Conservation (phyloP, 2,329 filamentous ascomycete genomes). For the Ophiobolus disseminans region DNA sequence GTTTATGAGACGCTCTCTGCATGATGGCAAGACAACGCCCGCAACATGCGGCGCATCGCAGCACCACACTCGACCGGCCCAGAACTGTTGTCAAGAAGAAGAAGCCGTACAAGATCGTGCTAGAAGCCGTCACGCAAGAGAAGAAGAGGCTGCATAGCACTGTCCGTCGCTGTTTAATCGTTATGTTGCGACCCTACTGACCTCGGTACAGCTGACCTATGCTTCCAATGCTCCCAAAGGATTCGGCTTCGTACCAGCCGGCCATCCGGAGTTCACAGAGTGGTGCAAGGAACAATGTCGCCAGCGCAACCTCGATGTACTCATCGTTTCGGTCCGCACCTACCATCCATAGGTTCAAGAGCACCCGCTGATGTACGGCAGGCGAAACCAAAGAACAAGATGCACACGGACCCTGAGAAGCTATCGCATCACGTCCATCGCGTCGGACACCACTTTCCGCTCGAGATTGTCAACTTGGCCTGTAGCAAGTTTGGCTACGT, state of each 20-base stretch:
- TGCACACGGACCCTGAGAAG: constrained; percentile 57
- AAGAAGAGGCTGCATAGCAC: constrained; percentile 65
- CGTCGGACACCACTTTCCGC: constrained; percentile 69
- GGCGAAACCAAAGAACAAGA: constrained; percentile 56
- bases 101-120: constrained; percentile 64
- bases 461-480: constrained; percentile 64
- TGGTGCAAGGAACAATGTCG: constrained; percentile 65
- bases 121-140: constrained; percentile 64
- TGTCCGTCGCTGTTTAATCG: constrained; percentile 43
- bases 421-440: constrained; percentile 67
- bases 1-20: constrained; percentile 19
- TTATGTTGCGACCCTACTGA: constrained; percentile 38
- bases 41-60: constrained; percentile 25
- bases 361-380: constrained; percentile 21
- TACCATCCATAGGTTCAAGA: not conserved
- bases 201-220: constrained; percentile 59
- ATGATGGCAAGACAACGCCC: constrained; percentile 37
- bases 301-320: constrained; percentile 60
- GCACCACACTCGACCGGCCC: constrained; percentile 28
- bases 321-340: constrained; percentile 65
- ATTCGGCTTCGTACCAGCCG: constrained; percentile 68
- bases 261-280: constrained; percentile 65
- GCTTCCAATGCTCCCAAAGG: constrained; percentile 62
- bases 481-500: constrained; percentile 58
- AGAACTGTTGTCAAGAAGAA: constrained; percentile 42